These are phyloP conservation scores for Colletotrichum sp. DNA, from an alignment of 2,329 filamentous ascomycete species.

Conservation along the genomic window DNA sequence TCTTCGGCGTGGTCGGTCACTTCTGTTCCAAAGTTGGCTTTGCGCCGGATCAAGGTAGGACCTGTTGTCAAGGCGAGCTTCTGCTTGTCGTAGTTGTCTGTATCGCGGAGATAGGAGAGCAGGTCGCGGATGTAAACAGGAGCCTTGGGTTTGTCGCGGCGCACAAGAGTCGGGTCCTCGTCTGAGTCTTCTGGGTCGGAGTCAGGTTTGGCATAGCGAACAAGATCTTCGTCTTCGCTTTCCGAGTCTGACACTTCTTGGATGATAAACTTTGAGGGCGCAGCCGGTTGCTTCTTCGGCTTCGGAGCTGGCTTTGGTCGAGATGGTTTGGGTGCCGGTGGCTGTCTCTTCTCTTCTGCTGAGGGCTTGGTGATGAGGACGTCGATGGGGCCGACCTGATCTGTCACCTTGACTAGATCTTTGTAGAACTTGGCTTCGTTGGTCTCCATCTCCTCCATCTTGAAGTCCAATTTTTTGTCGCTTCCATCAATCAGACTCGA, in stretches of 20 bases:
- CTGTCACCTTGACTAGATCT: constrained; percentile 64
- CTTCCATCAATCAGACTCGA: constrained; percentile 69
- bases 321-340: neutral
- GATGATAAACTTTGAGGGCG: constrained; percentile 55
- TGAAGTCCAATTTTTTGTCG: constrained; percentile 80
- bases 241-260: constrained; percentile 69
- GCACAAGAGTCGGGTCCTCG: constrained; percentile 87
- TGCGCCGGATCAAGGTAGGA: constrained; percentile 81
- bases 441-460: constrained; percentile 77
- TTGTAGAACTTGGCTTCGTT: constrained; percentile 80
- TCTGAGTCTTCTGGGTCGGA: constrained; percentile 91
- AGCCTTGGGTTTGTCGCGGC: constrained; percentile 79
- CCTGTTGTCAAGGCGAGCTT: constrained; percentile 80
- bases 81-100: constrained; percentile 84
- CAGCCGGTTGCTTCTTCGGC: constrained; percentile 28
- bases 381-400: constrained; percentile 65
- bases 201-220: constrained; percentile 83
- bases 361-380: constrained; percentile 43
- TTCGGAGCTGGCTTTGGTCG: constrained; percentile 27
- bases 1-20: constrained; percentile 84
- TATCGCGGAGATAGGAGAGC: constrained; percentile 77
- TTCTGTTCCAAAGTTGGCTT: constrained; percentile 87
- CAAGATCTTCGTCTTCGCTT: constrained; percentile 70
- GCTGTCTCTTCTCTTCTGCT: constrained; percentile 20
- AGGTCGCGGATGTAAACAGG: constrained; percentile 93